Evolutionary conservation across 805 yeast species (phyloP).

Genomic region (Candida odintsovae): DNA sequence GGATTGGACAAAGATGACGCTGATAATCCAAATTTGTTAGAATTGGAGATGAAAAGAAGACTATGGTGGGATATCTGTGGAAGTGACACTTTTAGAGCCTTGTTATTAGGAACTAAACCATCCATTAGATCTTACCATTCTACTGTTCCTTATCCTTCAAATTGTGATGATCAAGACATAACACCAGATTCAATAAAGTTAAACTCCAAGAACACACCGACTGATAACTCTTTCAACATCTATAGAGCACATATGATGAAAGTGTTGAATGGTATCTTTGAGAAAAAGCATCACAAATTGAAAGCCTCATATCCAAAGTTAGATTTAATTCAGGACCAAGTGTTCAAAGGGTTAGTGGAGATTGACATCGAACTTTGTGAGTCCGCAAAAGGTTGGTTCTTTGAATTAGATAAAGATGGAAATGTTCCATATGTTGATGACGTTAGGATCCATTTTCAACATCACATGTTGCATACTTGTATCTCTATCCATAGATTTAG

Average conservation of each 20-base stretch:
- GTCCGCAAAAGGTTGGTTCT: conserved; percentile 22
- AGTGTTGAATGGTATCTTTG: conserved; percentile 22
- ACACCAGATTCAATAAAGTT: conserved; percentile 18
- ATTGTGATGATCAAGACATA: conserved; percentile 26
- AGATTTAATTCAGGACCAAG: conserved; percentile 12
- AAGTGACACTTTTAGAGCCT: conserved; percentile 23
- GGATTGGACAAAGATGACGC: conserved; percentile 21
- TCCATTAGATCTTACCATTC: conserved; percentile 18
- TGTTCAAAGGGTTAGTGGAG: conserved; percentile 22
- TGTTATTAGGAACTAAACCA: conserved; percentile 22
- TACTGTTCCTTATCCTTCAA: conserved; percentile 28
- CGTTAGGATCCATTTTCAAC: conserved; percentile 24
- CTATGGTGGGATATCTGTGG: conserved; percentile 28
- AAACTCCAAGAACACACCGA: conserved; percentile 17
- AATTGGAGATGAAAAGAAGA: conserved; percentile 27
- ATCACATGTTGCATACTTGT: conserved; percentile 27
- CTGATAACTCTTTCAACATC: conserved; percentile 25
- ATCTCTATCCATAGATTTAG: conserved; percentile 28
- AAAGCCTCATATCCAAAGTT: conserved; percentile 13
- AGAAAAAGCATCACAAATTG: conserved; percentile 18
- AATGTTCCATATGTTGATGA: conserved; percentile 19
- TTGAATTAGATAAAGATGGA: conserved; percentile 20
- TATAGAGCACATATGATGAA: conserved; percentile 24
- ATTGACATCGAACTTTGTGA: conserved; percentile 22
- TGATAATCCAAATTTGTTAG: conserved; percentile 20